Percentiles rank a stretch among this genome's conserved stretches.
Conservation (phyloP, 225 moss, liverwort and hornwort species). For the Ulota crispa region DNA sequence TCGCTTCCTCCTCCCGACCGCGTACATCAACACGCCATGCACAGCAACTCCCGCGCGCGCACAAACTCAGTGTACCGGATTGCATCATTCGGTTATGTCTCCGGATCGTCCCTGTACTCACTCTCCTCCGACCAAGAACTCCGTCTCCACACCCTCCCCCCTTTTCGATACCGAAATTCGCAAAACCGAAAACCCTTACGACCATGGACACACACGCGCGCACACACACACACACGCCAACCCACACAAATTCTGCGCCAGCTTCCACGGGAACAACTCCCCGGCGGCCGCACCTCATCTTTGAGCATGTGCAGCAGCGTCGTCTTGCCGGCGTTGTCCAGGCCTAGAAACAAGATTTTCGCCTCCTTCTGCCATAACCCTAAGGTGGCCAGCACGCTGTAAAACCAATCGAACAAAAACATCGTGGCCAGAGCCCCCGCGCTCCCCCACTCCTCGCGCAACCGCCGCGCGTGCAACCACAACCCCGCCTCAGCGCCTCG, state of each 20-base stretch:
- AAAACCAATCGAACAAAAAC: slow-evolving; percentile 98
- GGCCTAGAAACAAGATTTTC: slow-evolving; percentile 94
- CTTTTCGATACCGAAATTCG: neutral
- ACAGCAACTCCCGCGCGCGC: neutral
- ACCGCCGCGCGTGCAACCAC: slow-evolving; percentile 1
- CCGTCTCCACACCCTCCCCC: neutral
- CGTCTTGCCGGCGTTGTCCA: slow-evolving; percentile 96
- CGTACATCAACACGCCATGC: neutral
- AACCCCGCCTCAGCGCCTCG: neutral
- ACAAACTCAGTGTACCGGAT: neutral
- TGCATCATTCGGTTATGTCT: neutral
- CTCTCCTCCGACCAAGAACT: slow-evolving; percentile 25
- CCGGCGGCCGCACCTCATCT: slow-evolving; percentile 66
- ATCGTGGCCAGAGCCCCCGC: slow-evolving; percentile 43
- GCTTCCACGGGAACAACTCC: neutral
- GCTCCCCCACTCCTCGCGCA: neutral
- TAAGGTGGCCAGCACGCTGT: slow-evolving; percentile 85
- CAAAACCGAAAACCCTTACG: neutral
- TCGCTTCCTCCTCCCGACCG: neutral
- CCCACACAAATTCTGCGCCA: neutral
- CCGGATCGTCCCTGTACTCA: slow-evolving; percentile 13
- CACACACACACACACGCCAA: neutral
- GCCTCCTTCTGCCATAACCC: slow-evolving; percentile 99
- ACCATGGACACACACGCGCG: neutral
- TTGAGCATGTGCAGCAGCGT: slow-evolving; percentile 96